Conservation (phyloP, 345 rosid species). For the Heritiera littoralis region DNA sequence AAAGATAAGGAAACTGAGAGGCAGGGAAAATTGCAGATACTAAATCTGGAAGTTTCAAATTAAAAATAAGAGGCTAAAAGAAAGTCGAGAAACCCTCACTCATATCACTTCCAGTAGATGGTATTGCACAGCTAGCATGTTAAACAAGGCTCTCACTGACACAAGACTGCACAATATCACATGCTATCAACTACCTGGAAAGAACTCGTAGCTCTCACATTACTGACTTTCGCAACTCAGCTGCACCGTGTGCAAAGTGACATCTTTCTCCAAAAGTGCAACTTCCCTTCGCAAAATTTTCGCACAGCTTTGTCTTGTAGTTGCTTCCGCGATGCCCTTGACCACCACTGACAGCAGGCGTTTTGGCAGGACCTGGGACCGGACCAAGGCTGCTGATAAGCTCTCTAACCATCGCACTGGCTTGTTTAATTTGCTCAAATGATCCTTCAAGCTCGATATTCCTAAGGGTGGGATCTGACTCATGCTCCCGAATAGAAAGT, state of each 20-base stretch:
- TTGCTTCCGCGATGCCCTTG: conserved; percentile 51
- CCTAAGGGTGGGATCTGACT: conserved; percentile 59
- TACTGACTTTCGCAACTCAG: conserved; percentile 67
- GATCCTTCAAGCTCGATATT: conserved; percentile 87
- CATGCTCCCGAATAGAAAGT: conserved; percentile 72
- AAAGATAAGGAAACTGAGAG: not conserved
- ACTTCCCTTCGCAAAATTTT: conserved; percentile 68
- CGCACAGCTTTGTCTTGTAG: conserved; percentile 86
- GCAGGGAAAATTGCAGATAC: not conserved
- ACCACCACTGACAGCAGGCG: conserved; percentile 40
- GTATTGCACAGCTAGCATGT: conserved; percentile 8
- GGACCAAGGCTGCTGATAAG: conserved; percentile 58
- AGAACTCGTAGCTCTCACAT: not conserved
- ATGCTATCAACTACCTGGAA: conserved; percentile 1
- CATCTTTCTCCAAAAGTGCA: conserved; percentile 92
- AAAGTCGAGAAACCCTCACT: not conserved
- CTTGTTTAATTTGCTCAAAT: conserved; percentile 79
- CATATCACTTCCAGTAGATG: conserved; percentile 1
- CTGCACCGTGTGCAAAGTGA: conserved; percentile 93
- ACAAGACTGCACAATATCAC: not conserved
- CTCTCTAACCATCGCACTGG: conserved; percentile 76
- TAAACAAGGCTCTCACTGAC: conserved; percentile 8
- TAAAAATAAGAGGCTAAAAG: not conserved
- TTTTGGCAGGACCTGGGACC: conserved; percentile 27
- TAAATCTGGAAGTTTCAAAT: not conserved